phyloP scores from a whole-genome alignment of 2,329 filamentous ascomycete genomes.

The Aspergillus sp. region DNA sequence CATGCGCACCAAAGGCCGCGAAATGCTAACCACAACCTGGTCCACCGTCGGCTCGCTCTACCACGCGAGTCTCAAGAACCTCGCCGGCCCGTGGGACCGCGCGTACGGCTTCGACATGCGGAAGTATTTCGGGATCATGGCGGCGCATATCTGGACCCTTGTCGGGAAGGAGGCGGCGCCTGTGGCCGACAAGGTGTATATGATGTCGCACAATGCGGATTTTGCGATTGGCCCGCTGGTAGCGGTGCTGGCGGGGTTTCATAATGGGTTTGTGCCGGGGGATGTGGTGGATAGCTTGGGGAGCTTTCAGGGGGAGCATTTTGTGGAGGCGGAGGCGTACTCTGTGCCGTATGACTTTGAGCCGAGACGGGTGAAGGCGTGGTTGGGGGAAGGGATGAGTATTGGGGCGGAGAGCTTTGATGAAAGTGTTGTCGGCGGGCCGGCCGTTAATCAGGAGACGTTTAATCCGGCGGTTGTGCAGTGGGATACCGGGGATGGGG shows the following conservation, averaged over 20 bases:
- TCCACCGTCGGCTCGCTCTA: slow-evolving; percentile 41
- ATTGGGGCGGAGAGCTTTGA: slow-evolving; percentile 5
- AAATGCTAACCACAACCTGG: slow-evolving; percentile 56
- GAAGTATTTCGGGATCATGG: slow-evolving; percentile 57
- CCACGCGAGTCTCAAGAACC: slow-evolving; percentile 49
- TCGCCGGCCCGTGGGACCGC: slow-evolving; percentile 64
- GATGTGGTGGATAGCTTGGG: background rate
- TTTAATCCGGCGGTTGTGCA: slow-evolving; percentile 6
- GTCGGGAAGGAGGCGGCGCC: slow-evolving; percentile 2
- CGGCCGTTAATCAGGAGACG: slow-evolving; percentile 1
- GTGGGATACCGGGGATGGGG: slow-evolving; percentile 1
- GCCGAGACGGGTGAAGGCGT: background rate
- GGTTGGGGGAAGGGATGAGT: slow-evolving; percentile 1
- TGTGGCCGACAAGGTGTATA: background rate
- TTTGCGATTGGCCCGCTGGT: slow-evolving; percentile 2
- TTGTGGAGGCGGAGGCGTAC: background rate
- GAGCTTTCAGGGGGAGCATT: slow-evolving; percentile 1
- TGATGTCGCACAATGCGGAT: slow-evolving; percentile 5
- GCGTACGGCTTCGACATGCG: slow-evolving; percentile 65
- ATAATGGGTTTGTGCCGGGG: background rate
- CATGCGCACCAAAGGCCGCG: slow-evolving; percentile 35
- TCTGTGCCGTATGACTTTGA: slow-evolving; percentile 1
- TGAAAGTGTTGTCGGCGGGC: slow-evolving; percentile 2
- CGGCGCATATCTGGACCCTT: slow-evolving; percentile 17
- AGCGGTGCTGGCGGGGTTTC: background rate